Evolutionary conservation across 176 grass and related monocot genomes (phyloP), one percentile per base, ranked within the genome.

Genomic region (Metroxylon sagu): DNA sequence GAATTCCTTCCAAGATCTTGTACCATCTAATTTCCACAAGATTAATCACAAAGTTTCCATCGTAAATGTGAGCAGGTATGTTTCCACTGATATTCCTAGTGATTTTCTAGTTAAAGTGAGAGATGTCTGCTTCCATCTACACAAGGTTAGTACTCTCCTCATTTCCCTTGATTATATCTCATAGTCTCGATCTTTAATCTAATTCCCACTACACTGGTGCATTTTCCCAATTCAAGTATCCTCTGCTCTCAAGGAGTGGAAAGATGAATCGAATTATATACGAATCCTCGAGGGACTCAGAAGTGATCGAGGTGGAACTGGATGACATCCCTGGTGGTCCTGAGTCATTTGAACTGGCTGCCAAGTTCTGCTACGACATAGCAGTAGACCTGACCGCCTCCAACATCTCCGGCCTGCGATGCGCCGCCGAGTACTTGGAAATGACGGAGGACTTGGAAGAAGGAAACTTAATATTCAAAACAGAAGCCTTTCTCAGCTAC

Each of bases 361-460:
- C 87, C 8, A 77, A 89, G 62, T 98, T 98, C 81, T 85, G 93
- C 81, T 98, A 98, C 65, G 93, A 84, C 29, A 88, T 98, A 53
- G 87, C 93, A 4, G 93, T 98, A 3, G 93, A 98, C 79, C 84
- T 98, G 35, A 89, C 84, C 29, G 84, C 87, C 49, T 27, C 63
- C 27, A 98, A 89, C 84, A 98, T 98, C 78, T 91, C 93, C 25
- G 87, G 87, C 0, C 93, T 98, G 21, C 87, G 87, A 17, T 92
- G 88, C 49, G 78, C 93, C 4, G 93, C 93, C 6, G 87, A 98
- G 74, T 98, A 85, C 79, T 72, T 98, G 63, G 93, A 98, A 60
- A 98, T 98, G 93, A 98, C 87, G 18, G 93, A 98, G 81, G 93
- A 98, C 59, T 67, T 98, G 79, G 93, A 92, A 70, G 93, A 98